Evolutionary conservation across 2,329 filamentous ascomycete genomes (phyloP).

Genomic region (Fusarium neocosmosporiellum): DNA sequence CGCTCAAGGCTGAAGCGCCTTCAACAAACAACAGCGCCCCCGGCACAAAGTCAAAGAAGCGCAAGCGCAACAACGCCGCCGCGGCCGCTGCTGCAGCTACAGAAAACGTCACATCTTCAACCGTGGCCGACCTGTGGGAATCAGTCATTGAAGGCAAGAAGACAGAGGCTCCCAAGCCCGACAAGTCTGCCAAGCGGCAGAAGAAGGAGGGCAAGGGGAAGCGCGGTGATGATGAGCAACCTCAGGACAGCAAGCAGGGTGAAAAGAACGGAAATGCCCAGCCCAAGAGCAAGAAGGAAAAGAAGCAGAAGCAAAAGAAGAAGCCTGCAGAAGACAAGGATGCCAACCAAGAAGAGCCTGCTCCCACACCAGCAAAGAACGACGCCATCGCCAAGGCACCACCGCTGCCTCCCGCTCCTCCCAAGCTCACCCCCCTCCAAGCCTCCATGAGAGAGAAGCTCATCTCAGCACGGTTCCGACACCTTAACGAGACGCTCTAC

Average conservation of each 20-base stretch:
- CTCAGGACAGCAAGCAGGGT: slow-evolving; percentile 21
- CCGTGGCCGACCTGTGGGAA: slow-evolving; percentile 83
- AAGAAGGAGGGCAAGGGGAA: slow-evolving; percentile 49
- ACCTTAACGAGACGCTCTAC: slow-evolving; percentile 97
- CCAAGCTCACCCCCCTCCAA: slow-evolving; percentile 90
- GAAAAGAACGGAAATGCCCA: slow-evolving; percentile 32
- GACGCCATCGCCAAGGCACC: slow-evolving; percentile 36
- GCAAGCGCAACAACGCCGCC: slow-evolving; percentile 57
- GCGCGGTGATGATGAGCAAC: slow-evolving; percentile 37
- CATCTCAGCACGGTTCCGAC: slow-evolving; percentile 93
- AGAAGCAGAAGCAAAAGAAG: slow-evolving; percentile 34
- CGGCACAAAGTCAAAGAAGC: slow-evolving; percentile 66
- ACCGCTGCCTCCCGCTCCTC: slow-evolving; percentile 55
- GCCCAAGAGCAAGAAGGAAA: slow-evolving; percentile 53
- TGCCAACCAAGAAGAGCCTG: slow-evolving; percentile 18
- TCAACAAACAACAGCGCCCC: slow-evolving; percentile 47
- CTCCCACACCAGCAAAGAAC: slow-evolving; percentile 30
- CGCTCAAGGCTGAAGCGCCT: slow-evolving; percentile 75
- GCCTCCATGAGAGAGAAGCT: slow-evolving; percentile 95
- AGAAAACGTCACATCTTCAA: slow-evolving; percentile 70
- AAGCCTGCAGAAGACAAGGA: slow-evolving; percentile 32
- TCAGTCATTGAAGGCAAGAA: slow-evolving; percentile 79
- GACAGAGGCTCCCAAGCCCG: slow-evolving; percentile 40
- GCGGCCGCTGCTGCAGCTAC: slow-evolving; percentile 25
- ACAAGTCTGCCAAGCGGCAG: slow-evolving; percentile 49